These are phyloP conservation scores for Apiotrichum gracile DNA, from an alignment of 1,284 basidiomycete genomes.

Conservation along the genomic window DNA sequence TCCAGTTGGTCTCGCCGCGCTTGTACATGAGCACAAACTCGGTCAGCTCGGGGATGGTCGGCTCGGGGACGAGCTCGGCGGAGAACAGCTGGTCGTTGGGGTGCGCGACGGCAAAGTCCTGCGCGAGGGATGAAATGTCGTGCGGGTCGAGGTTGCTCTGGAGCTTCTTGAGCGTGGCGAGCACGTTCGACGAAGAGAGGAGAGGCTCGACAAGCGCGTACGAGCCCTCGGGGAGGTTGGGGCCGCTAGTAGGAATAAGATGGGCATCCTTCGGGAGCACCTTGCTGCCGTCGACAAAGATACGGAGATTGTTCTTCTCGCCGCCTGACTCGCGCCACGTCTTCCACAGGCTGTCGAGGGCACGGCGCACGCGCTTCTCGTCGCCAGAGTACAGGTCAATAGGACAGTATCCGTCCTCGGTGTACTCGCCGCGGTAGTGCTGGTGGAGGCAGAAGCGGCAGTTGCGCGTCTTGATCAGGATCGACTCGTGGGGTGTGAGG, in stretches of 20 bases:
- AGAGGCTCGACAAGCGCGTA: conserved; percentile 50
- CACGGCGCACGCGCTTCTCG: conserved; percentile 54
- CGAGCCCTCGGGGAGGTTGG: conserved; percentile 8
- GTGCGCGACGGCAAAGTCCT: conserved; percentile 19
- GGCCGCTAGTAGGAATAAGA: conserved; percentile 10
- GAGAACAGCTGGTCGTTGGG: conserved; percentile 25
- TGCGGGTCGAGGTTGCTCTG: conserved; percentile 73
- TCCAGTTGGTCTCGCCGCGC: conserved; percentile 20
- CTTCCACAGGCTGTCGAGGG: conserved; percentile 65
- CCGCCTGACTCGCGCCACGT: conserved; percentile 62
- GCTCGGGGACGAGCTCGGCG: conserved; percentile 44
- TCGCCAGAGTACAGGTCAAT: conserved; percentile 77
- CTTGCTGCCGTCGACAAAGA: conserved; percentile 63
- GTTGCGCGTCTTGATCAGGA: conserved; percentile 58
- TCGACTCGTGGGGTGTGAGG: conserved; percentile 58
- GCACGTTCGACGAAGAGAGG: conserved; percentile 55
- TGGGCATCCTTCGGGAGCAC: conserved; percentile 56
- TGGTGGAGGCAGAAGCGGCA: conserved; percentile 87
- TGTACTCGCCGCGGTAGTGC: conserved; percentile 47
- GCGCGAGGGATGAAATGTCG: conserved; percentile 56
- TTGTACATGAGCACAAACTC: conserved; percentile 57
- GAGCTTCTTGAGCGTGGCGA: conserved; percentile 57
- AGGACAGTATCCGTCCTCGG: conserved; percentile 61
- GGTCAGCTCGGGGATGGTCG: conserved; percentile 56
- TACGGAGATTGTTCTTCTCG: conserved; percentile 67